These are phyloP conservation scores for Clathrus columnatus DNA, from an alignment of 768 basidiomycete species.

Conservation along the genomic window DNA sequence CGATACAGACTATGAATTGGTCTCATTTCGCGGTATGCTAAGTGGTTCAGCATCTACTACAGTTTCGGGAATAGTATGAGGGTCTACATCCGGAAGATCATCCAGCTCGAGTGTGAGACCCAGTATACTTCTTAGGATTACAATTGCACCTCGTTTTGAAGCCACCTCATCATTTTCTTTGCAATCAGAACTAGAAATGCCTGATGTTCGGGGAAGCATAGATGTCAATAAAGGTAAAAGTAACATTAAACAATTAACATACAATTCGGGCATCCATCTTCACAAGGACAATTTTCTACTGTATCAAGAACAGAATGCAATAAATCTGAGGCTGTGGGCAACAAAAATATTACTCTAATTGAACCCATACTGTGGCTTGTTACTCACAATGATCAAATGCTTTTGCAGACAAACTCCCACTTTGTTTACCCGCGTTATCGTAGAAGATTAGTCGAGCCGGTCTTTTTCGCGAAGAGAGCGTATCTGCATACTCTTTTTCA, in stretches of 20 bases:
- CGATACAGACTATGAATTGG: neutral
- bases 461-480: conserved; percentile 49
- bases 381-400: conserved; percentile 72
- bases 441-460: conserved; percentile 77
- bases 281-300: conserved; percentile 56
- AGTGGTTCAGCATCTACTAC: conserved; percentile 14
- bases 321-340: conserved; percentile 39
- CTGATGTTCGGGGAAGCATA: conserved; percentile 27
- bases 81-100: conserved; percentile 19
- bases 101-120: conserved; percentile 32
- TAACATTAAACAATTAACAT: conserved; percentile 14
- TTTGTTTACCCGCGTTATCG: conserved; percentile 53
- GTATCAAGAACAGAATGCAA: conserved; percentile 48
- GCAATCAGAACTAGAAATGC: conserved; percentile 58
- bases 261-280: conserved; percentile 67
- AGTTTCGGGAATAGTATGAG: conserved; percentile 7
- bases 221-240: neutral
- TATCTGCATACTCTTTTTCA: conserved; percentile 59
- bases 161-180: conserved; percentile 63
- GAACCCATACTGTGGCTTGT: neutral
- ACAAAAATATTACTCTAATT: neutral
- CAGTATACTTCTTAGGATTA: conserved; percentile 57
- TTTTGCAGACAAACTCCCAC: conserved; percentile 65
- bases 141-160: conserved; percentile 66
- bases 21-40: neutral